Evolutionary conservation across 2,329 filamentous ascomycete species (phyloP), one percentile per base, ranked within the genome.

Genomic region (Domatiomyces globalis): DNA sequence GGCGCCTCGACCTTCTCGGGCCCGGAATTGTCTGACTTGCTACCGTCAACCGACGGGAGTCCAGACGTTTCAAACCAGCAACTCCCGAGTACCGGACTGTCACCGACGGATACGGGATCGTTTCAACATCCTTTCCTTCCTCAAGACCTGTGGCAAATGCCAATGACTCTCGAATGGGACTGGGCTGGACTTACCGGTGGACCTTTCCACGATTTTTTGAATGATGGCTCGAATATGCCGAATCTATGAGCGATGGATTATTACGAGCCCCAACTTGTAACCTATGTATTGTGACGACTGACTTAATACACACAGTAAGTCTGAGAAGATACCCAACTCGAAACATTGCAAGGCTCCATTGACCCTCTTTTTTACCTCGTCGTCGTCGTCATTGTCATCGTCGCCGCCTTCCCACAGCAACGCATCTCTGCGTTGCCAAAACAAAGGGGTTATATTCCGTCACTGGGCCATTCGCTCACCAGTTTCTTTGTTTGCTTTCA

Each of bases 131-230:
- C 89, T 0, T 84, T 95, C 62, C 80, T 96, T 19, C 90, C 92
- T 4, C 87, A 90, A 61, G 92, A 96, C 68, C 69, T 96, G 22
- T 98, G 92, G 81, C 85, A 90, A 66, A 83, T 96, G 79, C 89
- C 90, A 1, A 94, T 95, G 83, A 94, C 87, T 2, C 76, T 96
- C 19, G 90, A 96, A 64, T 95, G 89, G 88, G 87, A 84, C 58
- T 85, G 81, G 82, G 78, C 70, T 2, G 71, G 73, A 19, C 56
- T 58, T 46, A 51, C 53, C 7, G 53, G 55, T 22, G 45, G 50
- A 17, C 48, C 46, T 17, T 56, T 49, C 48, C 53, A 56, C 45
- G 54, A 58, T 49, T 55, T 58, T 36, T 49, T 58, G 45, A 39
- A 39, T 39, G 33, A 39, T 39, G 33, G 33, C 33, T 39, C 33